phyloP scores from a whole-genome alignment of 306 rosid species.

The Psophocarpus tetragonolobus region DNA sequence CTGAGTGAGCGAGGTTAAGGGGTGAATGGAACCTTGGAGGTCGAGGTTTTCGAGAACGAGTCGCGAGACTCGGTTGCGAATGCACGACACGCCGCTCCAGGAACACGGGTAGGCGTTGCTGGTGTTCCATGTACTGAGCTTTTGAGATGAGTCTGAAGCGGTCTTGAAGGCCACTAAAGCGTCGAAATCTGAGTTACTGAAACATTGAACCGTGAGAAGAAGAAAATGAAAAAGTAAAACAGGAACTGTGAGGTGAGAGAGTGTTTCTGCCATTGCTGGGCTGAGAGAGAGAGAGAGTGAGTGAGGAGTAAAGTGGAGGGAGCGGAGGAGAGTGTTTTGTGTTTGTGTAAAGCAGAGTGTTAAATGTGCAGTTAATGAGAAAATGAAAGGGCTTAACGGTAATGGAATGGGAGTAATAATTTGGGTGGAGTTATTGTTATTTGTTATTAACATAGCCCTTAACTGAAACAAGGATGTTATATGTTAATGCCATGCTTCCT shows the following conservation, averaged over 20 bases:
- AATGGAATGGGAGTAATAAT: slow-evolving; percentile 3
- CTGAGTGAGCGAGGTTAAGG: slow-evolving; percentile 57
- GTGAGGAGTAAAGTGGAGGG: background rate
- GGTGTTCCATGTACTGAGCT: slow-evolving; percentile 70
- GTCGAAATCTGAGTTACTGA: slow-evolving; percentile 48
- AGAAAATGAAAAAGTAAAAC: slow-evolving; percentile 11
- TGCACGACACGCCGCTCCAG: slow-evolving; percentile 73
- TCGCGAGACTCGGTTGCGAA: slow-evolving; percentile 59
- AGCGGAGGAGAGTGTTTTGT: background rate
- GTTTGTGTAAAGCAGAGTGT: slow-evolving; percentile 15
- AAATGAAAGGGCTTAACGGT: slow-evolving; percentile 42
- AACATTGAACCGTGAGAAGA: slow-evolving; percentile 16
- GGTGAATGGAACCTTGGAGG: slow-evolving; percentile 61
- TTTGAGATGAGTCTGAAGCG: slow-evolving; percentile 54
- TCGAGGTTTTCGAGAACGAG: slow-evolving; percentile 76
- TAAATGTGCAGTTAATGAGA: slow-evolving; percentile 37
- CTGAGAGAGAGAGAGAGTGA: slow-evolving; percentile 26
- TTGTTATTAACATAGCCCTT: background rate
- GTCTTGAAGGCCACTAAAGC: slow-evolving; percentile 68
- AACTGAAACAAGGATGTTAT: background rate
- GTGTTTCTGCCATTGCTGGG: slow-evolving; percentile 51
- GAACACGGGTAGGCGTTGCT: slow-evolving; percentile 53
- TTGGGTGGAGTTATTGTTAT: background rate
- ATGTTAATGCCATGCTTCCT: background rate
- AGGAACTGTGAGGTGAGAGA: slow-evolving; percentile 11